A percentile compares a stretch with the other conserved stretches of the same genome.
Conservation (phyloP, 176 grass and related monocot species). For the Triticum monococcum region DNA sequence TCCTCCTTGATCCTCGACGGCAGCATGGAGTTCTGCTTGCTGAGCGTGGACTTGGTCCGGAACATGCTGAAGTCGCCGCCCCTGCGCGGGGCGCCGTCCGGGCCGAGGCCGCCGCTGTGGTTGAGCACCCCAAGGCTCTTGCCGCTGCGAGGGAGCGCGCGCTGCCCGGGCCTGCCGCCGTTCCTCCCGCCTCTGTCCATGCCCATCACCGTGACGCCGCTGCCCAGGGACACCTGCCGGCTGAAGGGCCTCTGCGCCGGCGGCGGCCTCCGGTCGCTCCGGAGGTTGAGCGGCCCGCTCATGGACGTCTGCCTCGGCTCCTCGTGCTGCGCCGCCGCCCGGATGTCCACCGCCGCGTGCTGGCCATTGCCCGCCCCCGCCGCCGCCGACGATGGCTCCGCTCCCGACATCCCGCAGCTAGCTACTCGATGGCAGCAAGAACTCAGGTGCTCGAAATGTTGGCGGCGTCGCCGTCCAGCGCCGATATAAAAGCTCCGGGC, state of each 20-base stretch:
- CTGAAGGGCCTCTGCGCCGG: constrained; percentile 43
- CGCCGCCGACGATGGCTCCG: constrained; percentile 31
- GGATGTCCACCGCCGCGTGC: constrained; percentile 45
- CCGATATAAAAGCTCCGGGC: constrained; percentile 9
- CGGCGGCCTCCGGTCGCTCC: constrained; percentile 49
- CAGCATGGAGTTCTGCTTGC: constrained; percentile 74
- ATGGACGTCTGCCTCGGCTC: constrained; percentile 43
- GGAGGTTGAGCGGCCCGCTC: constrained; percentile 47
- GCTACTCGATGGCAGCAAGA: neutral
- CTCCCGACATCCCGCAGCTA: constrained; percentile 40
- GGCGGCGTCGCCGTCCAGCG: neutral
- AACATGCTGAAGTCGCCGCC: constrained; percentile 93
- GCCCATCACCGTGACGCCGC: constrained; percentile 67
- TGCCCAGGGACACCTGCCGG: constrained; percentile 86
- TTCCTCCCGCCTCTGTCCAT: constrained; percentile 51
- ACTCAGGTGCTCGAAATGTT: neutral
- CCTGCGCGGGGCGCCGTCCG: constrained; percentile 34
- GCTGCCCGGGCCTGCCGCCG: constrained; percentile 25
- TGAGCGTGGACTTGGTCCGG: constrained; percentile 91
- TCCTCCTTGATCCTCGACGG: constrained; percentile 58
- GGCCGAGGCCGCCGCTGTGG: constrained; percentile 24
- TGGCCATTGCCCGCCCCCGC: constrained; percentile 8
- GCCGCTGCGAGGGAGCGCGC: constrained; percentile 66
- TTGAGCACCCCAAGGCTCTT: constrained; percentile 69
- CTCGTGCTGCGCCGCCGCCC: neutral